Evolutionary conservation across 1,284 basidiomycete genomes (phyloP), one percentile per base, ranked within the genome.

Genomic region (Agaricales sp.): DNA sequence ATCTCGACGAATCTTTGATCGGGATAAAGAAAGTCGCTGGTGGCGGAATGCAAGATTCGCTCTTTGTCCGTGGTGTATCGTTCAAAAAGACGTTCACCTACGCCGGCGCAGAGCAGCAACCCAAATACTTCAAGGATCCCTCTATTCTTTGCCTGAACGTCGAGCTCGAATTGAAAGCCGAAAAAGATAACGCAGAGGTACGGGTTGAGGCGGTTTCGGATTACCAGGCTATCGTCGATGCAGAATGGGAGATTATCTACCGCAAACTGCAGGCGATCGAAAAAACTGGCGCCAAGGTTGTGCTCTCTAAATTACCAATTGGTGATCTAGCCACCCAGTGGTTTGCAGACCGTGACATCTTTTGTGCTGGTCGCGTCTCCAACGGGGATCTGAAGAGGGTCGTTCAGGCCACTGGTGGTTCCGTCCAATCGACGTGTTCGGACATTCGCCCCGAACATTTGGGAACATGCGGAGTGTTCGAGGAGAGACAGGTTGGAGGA

Each of bases 81-180:
- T 99, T 99, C 82, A 98, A 98, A 67, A 99, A 99, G 75, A 99
- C 96, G 0, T 99, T 99, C 68, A 94, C 93, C 2, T 99, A 99
- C 60, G 96, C 96, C 43, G 96, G 96, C 49, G 97, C 97, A 43
- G 96, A 99, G 65, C 96, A 99, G 67, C 96, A 99, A 66, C 96
- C 96, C 44, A 99, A 99, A 70, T 77, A 79, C 19, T 98, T 99
- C 75, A 73, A 71, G 54, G 66, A 96, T 63, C 93, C 95, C 46
- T 84, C 92, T 57, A 83, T 99, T 49, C 75, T 98, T 24, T 96
- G 92, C 61, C 68, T 99, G 53, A 99, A 99, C 63, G 95, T 99
- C 57, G 96, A 99, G 67, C 80, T 99, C 51, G 96, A 99, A 68
- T 77, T 99, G 60, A 99, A 99, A 70, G 96, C 96, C 0, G 96